These are phyloP conservation scores for Aspergillus sparsus DNA, from an alignment of 495 filamentous ascomycete species.

Conservation along the genomic window DNA sequence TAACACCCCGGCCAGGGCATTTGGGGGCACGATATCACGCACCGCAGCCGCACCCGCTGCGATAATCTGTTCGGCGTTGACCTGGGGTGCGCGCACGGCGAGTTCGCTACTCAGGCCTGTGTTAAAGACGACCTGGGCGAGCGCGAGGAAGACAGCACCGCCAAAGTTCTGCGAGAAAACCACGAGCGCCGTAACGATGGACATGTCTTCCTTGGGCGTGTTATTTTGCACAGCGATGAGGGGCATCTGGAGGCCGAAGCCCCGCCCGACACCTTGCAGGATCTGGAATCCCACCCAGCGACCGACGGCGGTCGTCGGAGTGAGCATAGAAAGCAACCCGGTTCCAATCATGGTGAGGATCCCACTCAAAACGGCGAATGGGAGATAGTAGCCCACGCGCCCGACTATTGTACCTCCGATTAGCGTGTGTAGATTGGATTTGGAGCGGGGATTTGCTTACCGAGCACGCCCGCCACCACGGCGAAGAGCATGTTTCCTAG, in stretches of 20 bases:
- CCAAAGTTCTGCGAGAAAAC: constrained; percentile 70
- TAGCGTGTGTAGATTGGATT: not conserved
- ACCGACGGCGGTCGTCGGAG: constrained; percentile 33
- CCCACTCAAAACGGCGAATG: constrained; percentile 63
- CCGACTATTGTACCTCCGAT: not conserved
- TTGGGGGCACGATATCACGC: constrained; percentile 43
- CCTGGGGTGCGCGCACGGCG: constrained; percentile 47
- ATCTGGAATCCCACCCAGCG: constrained; percentile 78
- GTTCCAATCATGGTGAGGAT: constrained; percentile 63
- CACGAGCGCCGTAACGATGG: constrained; percentile 65
- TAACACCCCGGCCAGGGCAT: constrained; percentile 57
- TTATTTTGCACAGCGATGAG: constrained; percentile 70
- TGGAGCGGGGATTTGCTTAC: constrained; percentile 41
- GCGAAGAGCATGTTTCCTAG: constrained; percentile 1
- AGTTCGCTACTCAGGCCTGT: constrained; percentile 65
- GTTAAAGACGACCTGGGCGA: constrained; percentile 74
- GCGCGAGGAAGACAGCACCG: constrained; percentile 70
- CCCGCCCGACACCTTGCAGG: constrained; percentile 67
- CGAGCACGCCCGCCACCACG: constrained; percentile 24
- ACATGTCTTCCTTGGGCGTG: constrained; percentile 60
- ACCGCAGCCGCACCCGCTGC: constrained; percentile 67
- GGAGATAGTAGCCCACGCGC: constrained; percentile 68
- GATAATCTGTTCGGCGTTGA: constrained; percentile 53
- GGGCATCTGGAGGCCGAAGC: constrained; percentile 65
- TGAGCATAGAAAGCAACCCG: constrained; percentile 66